phyloP scores from a whole-genome alignment of 2,329 filamentous ascomycete genomes.

The Phaeosphaeria sp. region DNA sequence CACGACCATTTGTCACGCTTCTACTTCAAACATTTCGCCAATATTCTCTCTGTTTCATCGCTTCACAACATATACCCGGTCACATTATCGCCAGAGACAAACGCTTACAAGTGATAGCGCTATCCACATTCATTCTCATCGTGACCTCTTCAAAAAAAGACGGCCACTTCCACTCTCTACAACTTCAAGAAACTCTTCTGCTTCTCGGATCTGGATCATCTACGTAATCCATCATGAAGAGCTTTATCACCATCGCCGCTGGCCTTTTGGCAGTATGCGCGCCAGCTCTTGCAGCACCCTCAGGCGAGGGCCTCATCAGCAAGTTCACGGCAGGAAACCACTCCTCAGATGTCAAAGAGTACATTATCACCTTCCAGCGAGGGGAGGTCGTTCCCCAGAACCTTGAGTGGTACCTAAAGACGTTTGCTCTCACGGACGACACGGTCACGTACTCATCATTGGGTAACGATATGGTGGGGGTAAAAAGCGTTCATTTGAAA shows the following conservation, averaged over 20 bases:
- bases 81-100: constrained; percentile 4
- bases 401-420: constrained; percentile 20
- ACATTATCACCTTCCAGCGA: constrained; percentile 31
- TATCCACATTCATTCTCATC: constrained; percentile 25
- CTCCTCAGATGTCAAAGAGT: constrained; percentile 39
- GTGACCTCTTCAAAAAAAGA: constrained; percentile 15
- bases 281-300: constrained; percentile 23
- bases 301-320: constrained; percentile 35
- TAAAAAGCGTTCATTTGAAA: too few relatives aligned
- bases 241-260: constrained; percentile 32
- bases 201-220: constrained; percentile 32
- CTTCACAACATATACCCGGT: constrained; percentile 2
- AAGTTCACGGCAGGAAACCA: constrained; percentile 30
- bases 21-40: constrained; percentile 9
- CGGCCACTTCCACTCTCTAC: constrained; percentile 21
- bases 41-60: constrained; percentile 17
- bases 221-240: constrained; percentile 41
- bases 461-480: too few relatives aligned
- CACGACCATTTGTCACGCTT: not conserved
- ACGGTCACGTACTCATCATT: constrained; percentile 45
- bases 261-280: constrained; percentile 34
- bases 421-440: too few relatives aligned
- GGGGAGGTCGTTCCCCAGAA: constrained; percentile 19
- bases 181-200: constrained; percentile 14
- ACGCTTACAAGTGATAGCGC: constrained; percentile 32